Evolutionary conservation across 2,329 filamentous ascomycete genomes (phyloP).

Genomic region (Xylariaceae sp.): DNA sequence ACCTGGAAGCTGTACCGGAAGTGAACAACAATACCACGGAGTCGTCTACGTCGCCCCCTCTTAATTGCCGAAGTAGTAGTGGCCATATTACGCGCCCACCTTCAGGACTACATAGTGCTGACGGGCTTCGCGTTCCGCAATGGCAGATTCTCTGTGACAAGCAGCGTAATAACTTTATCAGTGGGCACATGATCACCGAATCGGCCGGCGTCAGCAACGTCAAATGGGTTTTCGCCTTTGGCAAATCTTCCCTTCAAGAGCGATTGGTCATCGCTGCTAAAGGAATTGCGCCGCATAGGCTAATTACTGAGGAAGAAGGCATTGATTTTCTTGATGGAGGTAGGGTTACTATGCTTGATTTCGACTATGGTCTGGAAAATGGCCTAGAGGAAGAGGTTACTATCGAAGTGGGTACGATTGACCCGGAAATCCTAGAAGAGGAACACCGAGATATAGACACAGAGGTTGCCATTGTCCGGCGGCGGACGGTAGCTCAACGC

Average conservation of each 20-base stretch:
- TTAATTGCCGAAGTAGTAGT: constrained; percentile 39
- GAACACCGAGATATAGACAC: constrained; percentile 68
- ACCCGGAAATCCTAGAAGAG: constrained; percentile 66
- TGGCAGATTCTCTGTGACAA: constrained; percentile 66
- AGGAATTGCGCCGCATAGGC: constrained; percentile 55
- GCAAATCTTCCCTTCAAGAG: constrained; percentile 44
- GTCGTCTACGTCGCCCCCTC: constrained; percentile 22
- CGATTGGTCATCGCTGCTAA: constrained; percentile 66
- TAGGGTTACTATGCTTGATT: constrained; percentile 66
- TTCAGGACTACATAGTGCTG: constrained; percentile 34
- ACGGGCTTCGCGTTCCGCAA: constrained; percentile 47
- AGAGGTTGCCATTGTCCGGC: constrained; percentile 72
- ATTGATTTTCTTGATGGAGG: constrained; percentile 75
- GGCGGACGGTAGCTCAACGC: constrained; percentile 64
- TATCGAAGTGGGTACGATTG: constrained; percentile 67
- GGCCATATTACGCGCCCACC: constrained; percentile 38
- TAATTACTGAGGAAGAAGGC: constrained; percentile 61
- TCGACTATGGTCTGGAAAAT: constrained; percentile 56
- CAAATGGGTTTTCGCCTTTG: constrained; percentile 62
- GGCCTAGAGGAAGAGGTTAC: constrained; percentile 54
- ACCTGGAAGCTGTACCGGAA: constrained; percentile 58
- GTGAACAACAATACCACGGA: constrained; percentile 29
- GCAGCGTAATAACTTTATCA: constrained; percentile 63
- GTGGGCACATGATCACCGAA: constrained; percentile 59
- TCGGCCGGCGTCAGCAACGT: constrained; percentile 61